Conservation (phyloP, 352 stramenopile species). For the Thalassiosira exigua region DNA sequence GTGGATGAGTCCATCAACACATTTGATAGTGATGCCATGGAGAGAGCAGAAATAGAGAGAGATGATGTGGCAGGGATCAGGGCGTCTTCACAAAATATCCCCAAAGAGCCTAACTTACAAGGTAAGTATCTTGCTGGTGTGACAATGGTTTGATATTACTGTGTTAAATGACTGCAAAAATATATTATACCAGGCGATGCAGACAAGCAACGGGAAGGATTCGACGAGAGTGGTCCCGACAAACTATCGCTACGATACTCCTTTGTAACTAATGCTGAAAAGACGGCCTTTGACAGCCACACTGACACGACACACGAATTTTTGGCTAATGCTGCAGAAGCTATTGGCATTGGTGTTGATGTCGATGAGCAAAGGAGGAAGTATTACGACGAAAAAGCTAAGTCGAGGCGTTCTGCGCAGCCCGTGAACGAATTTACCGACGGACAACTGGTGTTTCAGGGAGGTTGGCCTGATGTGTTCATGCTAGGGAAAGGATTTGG, state of each 20-base stretch:
- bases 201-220: not conserved
- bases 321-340: conserved; percentile 34
- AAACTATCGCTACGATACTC: not conserved
- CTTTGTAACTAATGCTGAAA: conserved; percentile 7
- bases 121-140: not conserved
- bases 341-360: conserved; percentile 24
- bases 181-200: too few species aligned
- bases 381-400: too few species aligned
- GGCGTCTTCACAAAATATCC: not conserved
- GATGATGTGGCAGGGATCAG: conserved; percentile 30
- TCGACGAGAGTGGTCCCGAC: not conserved
- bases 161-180: too few species aligned
- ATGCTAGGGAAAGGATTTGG: conserved; percentile 26
- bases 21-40: conserved; percentile 23
- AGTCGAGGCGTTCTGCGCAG: conserved; percentile 1
- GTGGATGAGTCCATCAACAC: conserved; percentile 14
- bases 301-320: conserved; percentile 24
- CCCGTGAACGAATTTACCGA: conserved; percentile 42
- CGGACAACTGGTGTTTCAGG: conserved; percentile 9
- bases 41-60: conserved; percentile 7
- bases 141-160: not conserved
- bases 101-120: not conserved
- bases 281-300: conserved; percentile 4
- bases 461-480: conserved; percentile 27
- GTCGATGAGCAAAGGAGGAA: conserved; percentile 23